Conservation (phyloP, 2,329 filamentous ascomycete species). For the Knoxdaviesia capensis region DNA sequence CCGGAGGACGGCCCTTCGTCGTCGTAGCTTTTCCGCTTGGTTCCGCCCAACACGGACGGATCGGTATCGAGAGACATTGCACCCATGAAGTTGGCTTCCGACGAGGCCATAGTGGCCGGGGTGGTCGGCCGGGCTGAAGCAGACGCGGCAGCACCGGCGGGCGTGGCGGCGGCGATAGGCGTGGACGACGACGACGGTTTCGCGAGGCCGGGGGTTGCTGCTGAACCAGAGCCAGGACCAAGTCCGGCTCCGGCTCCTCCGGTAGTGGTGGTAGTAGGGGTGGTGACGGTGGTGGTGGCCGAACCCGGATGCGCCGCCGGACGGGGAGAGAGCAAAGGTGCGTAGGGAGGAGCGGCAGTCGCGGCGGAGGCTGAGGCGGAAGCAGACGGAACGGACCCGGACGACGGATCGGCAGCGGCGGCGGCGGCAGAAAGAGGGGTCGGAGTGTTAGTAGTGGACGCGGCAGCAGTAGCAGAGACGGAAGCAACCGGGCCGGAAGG, state of each 20-base stretch:
- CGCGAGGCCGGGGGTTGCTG: not conserved
- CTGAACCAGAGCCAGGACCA: too few relatives aligned
- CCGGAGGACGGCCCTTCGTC: conserved; percentile 17
- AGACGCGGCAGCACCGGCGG: conserved; percentile 1
- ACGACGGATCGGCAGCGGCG: not conserved
- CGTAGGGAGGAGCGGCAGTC: not conserved
- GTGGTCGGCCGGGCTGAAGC: not conserved
- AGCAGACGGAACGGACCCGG: not conserved
- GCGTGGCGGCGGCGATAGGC: conserved; percentile 3
- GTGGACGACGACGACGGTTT: not conserved
- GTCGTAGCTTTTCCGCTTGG: conserved; percentile 14
- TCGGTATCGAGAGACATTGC: too few relatives aligned
- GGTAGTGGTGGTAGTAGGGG: not conserved
- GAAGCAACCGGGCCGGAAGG: conserved; percentile 1
- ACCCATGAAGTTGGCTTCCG: too few relatives aligned
- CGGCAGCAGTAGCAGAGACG: too few relatives aligned
- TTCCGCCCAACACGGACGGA: too few relatives aligned
- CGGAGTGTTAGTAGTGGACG: too few relatives aligned
- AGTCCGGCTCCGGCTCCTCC: too few relatives aligned
- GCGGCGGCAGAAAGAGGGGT: too few relatives aligned
- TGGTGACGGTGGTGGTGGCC: not conserved
- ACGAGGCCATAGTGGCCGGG: not conserved
- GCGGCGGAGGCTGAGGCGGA: not conserved
- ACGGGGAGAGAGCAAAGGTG: too few relatives aligned
- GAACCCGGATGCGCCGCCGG: too few relatives aligned